phyloP scores from a whole-genome alignment of 139 green algal species.

The Haematococcus sp. region DNA sequence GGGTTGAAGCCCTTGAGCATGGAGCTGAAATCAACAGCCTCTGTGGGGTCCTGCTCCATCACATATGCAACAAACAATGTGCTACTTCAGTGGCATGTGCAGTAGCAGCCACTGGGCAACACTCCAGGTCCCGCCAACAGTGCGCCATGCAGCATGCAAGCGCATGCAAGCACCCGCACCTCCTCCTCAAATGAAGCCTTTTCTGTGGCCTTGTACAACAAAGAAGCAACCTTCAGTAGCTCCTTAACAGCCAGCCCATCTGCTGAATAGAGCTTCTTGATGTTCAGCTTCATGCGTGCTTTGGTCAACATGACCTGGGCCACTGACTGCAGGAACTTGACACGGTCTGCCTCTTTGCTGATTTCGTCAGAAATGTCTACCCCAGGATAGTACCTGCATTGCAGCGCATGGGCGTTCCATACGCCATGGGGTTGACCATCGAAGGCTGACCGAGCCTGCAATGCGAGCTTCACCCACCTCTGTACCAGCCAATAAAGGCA shows the following conservation, averaged over 20 bases:
- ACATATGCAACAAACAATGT: too few relatives aligned
- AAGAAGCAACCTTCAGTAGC: conserved; percentile 71
- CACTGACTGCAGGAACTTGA: conserved; percentile 71
- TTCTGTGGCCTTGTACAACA: conserved; percentile 70
- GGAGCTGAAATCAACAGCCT: conserved; percentile 32
- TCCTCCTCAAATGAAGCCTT: conserved; percentile 47
- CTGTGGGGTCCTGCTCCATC: conserved; percentile 29
- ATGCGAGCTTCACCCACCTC: conserved; percentile 37
- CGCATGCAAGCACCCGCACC: conserved; percentile 17
- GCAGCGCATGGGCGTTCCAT: background rate
- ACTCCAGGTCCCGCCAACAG: background rate
- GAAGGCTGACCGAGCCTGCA: background rate
- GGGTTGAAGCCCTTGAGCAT: conserved; percentile 45
- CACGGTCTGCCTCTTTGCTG: conserved; percentile 65
- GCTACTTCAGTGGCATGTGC: background rate
- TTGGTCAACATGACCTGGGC: conserved; percentile 66
- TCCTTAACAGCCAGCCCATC: conserved; percentile 75
- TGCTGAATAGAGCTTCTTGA: conserved; percentile 80
- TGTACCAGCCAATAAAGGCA: conserved; percentile 79
- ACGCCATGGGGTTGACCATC: too few relatives aligned
- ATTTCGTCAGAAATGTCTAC: conserved; percentile 72
- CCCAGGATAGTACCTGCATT: conserved; percentile 51
- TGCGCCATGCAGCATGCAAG: background rate
- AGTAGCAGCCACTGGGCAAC: background rate
- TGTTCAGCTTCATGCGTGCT: conserved; percentile 78